A percentile compares a stretch with the other conserved stretches of the same genome.
Evolutionary conservation across 192 early-diverging fungal genomes (phyloP).

Genomic region (Coemansia sp.): DNA sequence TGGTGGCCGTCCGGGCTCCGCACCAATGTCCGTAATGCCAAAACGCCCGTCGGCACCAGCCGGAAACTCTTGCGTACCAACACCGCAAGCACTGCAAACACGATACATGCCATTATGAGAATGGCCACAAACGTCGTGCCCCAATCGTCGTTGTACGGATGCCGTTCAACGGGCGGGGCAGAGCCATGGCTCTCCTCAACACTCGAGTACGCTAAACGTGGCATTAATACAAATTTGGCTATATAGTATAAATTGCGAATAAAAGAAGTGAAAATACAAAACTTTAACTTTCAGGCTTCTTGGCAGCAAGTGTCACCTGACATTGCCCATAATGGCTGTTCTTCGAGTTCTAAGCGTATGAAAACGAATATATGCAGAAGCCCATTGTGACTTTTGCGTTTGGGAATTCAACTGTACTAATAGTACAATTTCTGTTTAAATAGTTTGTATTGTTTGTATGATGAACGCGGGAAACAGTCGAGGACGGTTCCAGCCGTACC

Average conservation of each 20-base stretch:
- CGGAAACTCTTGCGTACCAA: conserved; percentile 45
- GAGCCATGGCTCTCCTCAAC: neutral
- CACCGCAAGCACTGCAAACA: conserved; percentile 33
- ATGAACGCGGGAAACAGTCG: conserved; percentile 17
- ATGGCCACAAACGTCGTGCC: conserved; percentile 44
- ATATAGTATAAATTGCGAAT: neutral
- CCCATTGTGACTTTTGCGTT: neutral
- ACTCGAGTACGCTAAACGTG: neutral
- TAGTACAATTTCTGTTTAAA: neutral
- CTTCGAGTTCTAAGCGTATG: neutral
- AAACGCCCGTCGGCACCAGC: conserved; percentile 51
- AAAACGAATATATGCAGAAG: neutral
- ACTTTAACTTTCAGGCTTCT: no score
- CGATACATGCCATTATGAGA: conserved; percentile 39
- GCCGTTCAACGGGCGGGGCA: conserved; percentile 36
- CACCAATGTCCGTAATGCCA: conserved; percentile 42
- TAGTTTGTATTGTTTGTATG: neutral
- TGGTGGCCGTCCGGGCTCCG: conserved; percentile 21
- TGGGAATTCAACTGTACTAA: conserved; percentile 7
- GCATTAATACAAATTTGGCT: neutral
- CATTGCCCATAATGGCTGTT: no score
- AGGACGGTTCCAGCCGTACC: conserved; percentile 20
- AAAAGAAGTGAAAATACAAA: neutral
- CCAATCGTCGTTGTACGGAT: conserved; percentile 55
- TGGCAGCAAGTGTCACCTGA: no score